Evolutionary conservation across 345 rosid species (phyloP).

Genomic region (Nephelium lappaceum): DNA sequence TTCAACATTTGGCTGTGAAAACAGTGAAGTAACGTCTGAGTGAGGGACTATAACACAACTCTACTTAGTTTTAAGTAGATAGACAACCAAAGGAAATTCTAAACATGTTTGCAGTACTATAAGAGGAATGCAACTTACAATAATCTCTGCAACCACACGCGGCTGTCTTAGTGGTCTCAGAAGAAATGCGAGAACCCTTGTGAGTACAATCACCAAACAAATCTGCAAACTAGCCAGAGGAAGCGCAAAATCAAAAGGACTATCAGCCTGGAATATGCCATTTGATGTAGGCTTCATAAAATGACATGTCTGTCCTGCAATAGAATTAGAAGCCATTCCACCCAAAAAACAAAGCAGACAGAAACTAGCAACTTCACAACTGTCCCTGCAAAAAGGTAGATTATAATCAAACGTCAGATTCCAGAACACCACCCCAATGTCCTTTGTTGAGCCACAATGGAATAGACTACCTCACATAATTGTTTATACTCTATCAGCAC

Average conservation of each 20-base stretch:
- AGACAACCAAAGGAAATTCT: too few relatives aligned
- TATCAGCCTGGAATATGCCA: slow-evolving; percentile 72
- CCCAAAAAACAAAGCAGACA: background rate
- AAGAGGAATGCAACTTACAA: slow-evolving; percentile 46
- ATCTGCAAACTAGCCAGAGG: slow-evolving; percentile 79
- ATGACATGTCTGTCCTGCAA: slow-evolving; percentile 42
- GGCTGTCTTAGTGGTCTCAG: slow-evolving; percentile 74
- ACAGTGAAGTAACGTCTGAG: too few relatives aligned
- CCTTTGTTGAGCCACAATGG: background rate
- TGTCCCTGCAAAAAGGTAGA: slow-evolving; percentile 15
- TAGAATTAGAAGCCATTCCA: slow-evolving; percentile 39
- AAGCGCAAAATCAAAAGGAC: slow-evolving; percentile 67
- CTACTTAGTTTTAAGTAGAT: too few relatives aligned
- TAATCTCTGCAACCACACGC: slow-evolving; percentile 81
- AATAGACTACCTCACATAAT: too few relatives aligned
- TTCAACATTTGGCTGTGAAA: too few relatives aligned
- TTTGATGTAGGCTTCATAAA: slow-evolving; percentile 72
- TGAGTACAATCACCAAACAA: slow-evolving; percentile 58
- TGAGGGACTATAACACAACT: too few relatives aligned
- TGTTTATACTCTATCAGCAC: too few relatives aligned
- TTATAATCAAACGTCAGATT: background rate
- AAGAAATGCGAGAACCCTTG: slow-evolving; percentile 65
- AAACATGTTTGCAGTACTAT: background rate
- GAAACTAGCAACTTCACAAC: slow-evolving; percentile 5
- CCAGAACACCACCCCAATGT: background rate